A percentile compares a stretch with the other conserved stretches of the same genome.
These are phyloP conservation scores for Rasamsonia emersonii DNA, from an alignment of 2,329 filamentous ascomycete species.

Conservation along the genomic window DNA sequence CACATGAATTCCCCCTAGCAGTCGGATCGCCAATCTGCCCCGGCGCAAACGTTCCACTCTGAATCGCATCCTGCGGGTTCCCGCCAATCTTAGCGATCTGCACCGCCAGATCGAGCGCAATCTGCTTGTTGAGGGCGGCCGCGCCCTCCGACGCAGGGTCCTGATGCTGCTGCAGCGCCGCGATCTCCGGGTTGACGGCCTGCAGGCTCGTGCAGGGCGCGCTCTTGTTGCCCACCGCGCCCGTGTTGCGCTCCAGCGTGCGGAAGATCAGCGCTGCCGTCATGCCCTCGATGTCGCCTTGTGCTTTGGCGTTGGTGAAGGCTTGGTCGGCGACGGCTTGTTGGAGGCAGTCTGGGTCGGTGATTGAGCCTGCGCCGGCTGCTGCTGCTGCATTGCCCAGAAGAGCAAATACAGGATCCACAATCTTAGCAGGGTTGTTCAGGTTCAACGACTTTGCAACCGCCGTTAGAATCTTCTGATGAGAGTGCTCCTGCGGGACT, in stretches of 20 bases:
- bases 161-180: conserved; percentile 56
- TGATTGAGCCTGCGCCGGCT: conserved; percentile 40
- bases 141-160: conserved; percentile 55
- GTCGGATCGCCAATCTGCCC: conserved; percentile 47
- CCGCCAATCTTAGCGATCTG: conserved; percentile 55
- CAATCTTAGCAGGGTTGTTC: conserved; percentile 43
- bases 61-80: conserved; percentile 52
- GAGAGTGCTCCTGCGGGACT: conserved; percentile 51
- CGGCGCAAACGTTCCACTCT: conserved; percentile 55
- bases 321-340: conserved; percentile 51
- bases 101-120: conserved; percentile 50
- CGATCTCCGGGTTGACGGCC: conserved; percentile 58
- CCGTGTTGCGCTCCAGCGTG: conserved; percentile 54
- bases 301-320: conserved; percentile 51
- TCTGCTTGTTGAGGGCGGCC: conserved; percentile 50
- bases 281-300: conserved; percentile 46
- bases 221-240: conserved; percentile 47
- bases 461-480: conserved; percentile 41
- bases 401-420: conserved; percentile 44
- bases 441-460: conserved; percentile 36
- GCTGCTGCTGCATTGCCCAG: conserved; percentile 46
- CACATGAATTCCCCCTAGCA: conserved; percentile 45
- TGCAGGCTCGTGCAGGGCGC: conserved; percentile 47
- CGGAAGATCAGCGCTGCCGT: conserved; percentile 46
- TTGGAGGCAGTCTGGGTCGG: conserved; percentile 51